A percentile compares a stretch with the other conserved stretches of the same genome.
phyloP scores from a whole-genome alignment of 1,284 basidiomycete species.

The Naganishia sp. region DNA sequence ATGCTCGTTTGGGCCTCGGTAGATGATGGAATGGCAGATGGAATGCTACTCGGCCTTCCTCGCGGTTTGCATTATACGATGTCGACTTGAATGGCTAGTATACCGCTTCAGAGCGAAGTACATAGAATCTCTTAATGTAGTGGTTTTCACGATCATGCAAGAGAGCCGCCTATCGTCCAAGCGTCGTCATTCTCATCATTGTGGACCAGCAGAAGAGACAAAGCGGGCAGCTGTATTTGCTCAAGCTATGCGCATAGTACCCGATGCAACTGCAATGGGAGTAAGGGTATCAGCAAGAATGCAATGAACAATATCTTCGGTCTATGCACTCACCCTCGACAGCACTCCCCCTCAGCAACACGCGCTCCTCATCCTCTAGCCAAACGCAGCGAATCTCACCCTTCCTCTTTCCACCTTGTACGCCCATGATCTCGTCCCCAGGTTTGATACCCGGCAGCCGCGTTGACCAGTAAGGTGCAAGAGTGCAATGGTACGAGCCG shows the following conservation, averaged over 20 bases:
- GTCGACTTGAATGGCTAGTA: too few relatives aligned
- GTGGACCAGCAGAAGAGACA: too few relatives aligned
- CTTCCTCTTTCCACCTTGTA: constrained; percentile 60
- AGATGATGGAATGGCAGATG: too few relatives aligned
- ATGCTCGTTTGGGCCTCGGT: too few relatives aligned
- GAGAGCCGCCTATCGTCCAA: too few relatives aligned
- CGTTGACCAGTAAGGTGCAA: constrained; percentile 60
- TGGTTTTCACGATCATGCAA: too few relatives aligned
- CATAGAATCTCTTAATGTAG: too few relatives aligned
- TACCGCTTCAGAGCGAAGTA: too few relatives aligned
- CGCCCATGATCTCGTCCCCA: constrained; percentile 51
- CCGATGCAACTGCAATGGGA: constrained; percentile 1
- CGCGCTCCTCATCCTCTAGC: constrained; percentile 47
- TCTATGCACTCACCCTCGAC: constrained; percentile 26
- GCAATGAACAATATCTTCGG: constrained; percentile 1
- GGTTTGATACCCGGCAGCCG: constrained; percentile 43
- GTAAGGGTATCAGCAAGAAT: not conserved
- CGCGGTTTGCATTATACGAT: too few relatives aligned
- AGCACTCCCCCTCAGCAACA: constrained; percentile 55
- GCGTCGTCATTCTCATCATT: too few relatives aligned
- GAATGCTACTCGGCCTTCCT: too few relatives aligned
- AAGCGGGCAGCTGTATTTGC: too few relatives aligned
- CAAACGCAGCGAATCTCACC: constrained; percentile 58
- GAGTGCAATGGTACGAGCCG: constrained; percentile 61
- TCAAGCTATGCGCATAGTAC: constrained; percentile 18